Conservation (phyloP, 495 filamentous ascomycete species). For the Cercophora scortea region DNA sequence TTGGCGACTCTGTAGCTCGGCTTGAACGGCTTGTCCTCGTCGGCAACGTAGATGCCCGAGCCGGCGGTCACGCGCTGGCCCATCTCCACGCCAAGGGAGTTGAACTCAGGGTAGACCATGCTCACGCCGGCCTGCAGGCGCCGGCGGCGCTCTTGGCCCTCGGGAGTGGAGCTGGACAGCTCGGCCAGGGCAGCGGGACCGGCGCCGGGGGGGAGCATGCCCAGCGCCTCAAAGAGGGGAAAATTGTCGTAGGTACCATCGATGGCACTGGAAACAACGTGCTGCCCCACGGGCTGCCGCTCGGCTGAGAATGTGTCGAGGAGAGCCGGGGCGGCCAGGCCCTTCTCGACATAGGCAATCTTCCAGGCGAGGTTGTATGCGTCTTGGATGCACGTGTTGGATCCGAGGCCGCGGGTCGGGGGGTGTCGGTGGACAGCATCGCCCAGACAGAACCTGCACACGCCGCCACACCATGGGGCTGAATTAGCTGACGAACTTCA, state of each 20-base stretch:
- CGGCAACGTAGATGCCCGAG: slow-evolving; percentile 4
- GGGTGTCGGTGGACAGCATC: slow-evolving; percentile 38
- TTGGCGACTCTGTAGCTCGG: neutral
- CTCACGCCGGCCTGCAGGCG: slow-evolving; percentile 9
- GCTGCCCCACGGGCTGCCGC: slow-evolving; percentile 25
- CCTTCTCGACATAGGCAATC: slow-evolving; percentile 23
- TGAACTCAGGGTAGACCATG: slow-evolving; percentile 12
- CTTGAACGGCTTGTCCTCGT: slow-evolving; percentile 6
- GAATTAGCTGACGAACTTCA: too few species aligned
- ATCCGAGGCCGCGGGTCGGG: slow-evolving; percentile 30
- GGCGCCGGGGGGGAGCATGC: slow-evolving; percentile 5
- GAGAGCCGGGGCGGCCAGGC: slow-evolving; percentile 10
- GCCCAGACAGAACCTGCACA: slow-evolving; percentile 25
- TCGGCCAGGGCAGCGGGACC: slow-evolving; percentile 4
- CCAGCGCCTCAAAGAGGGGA: slow-evolving; percentile 17
- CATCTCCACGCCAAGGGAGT: slow-evolving; percentile 22
- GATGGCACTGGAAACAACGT: slow-evolving; percentile 24
- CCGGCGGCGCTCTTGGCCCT: slow-evolving; percentile 13
- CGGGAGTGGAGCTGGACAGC: neutral
- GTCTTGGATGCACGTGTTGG: slow-evolving; percentile 35
- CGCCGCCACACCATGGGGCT: neutral
- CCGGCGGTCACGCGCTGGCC: slow-evolving; percentile 18
- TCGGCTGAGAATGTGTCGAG: slow-evolving; percentile 25
- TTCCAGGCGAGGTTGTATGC: slow-evolving; percentile 40
- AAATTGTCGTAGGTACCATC: slow-evolving; percentile 17